Evolutionary conservation across 2,329 filamentous ascomycete species (phyloP).

Genomic region (Tolypocladium inflatum): DNA sequence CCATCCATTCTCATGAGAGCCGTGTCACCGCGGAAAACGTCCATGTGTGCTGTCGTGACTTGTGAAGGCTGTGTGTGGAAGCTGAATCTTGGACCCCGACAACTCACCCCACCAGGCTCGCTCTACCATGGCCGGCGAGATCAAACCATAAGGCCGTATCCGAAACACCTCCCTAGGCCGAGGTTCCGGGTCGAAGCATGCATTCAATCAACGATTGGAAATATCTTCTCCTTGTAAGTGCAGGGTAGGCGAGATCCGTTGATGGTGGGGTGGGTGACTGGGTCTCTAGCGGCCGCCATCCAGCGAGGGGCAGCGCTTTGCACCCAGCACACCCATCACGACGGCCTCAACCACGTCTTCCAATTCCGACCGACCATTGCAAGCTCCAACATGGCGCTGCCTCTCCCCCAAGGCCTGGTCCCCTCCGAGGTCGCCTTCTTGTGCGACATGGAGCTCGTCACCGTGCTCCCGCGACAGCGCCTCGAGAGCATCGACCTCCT

Average conservation of each 20-base stretch:
- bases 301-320: neutral
- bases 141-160: neutral
- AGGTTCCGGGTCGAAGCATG: neutral
- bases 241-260: neutral
- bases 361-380: neutral
- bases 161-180: neutral
- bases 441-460: constrained; percentile 96
- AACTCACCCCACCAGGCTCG: neutral
- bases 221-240: neutral
- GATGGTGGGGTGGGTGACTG: too few relatives aligned
- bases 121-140: neutral
- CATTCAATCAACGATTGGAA: too few relatives aligned
- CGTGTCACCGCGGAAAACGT: neutral
- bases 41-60: neutral
- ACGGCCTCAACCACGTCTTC: neutral
- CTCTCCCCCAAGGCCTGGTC: constrained; percentile 50
- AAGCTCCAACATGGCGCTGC: constrained; percentile 30
- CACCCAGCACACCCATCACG: neutral
- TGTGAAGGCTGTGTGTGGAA: neutral
- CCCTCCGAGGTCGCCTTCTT: constrained; percentile 87
- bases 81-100: neutral
- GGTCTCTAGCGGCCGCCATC: neutral
- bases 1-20: neutral
- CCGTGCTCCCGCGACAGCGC: constrained; percentile 81
- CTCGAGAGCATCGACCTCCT: constrained; percentile 80